These are phyloP conservation scores for Salisapilia sapeloensis DNA, from an alignment of 352 stramenopile species.

Conservation along the genomic window DNA sequence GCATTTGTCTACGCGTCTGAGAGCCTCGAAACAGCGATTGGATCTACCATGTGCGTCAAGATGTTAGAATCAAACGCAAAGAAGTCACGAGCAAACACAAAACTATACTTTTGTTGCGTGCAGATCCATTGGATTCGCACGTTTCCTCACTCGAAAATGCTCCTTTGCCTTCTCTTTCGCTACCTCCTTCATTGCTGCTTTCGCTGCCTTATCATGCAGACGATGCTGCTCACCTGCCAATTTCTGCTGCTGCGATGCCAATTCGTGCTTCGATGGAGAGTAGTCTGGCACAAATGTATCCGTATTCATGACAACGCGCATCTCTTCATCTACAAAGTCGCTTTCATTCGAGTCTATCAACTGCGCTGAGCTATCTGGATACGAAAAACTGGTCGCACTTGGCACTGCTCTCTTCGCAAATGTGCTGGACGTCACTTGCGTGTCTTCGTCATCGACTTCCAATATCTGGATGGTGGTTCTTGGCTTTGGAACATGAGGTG, in stretches of 20 bases:
- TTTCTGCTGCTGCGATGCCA: conserved; percentile 18
- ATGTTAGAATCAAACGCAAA: background rate
- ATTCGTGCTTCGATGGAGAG: conserved; percentile 24
- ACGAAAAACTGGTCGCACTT: no score
- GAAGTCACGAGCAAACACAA: background rate
- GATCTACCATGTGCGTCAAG: conserved; percentile 14
- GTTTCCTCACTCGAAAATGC: conserved; percentile 5
- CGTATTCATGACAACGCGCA: conserved; percentile 21
- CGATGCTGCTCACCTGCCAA: conserved; percentile 21
- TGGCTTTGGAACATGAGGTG: no score
- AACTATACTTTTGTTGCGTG: conserved; percentile 19
- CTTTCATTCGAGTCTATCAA: no score
- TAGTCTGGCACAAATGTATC: conserved; percentile 48
- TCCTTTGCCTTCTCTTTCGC: no score
- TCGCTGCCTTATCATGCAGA: conserved; percentile 12
- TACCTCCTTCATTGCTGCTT: no score
- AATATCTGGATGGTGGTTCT: no score
- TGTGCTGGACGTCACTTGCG: no score
- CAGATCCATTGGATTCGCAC: conserved; percentile 21
- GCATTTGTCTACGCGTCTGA: conserved; percentile 13
- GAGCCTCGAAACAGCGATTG: conserved; percentile 45
- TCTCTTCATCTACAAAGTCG: conserved; percentile 40
- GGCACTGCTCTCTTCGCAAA: no score
- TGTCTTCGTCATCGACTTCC: no score
- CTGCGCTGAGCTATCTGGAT: no score